Evolutionary conservation across 1,284 basidiomycete species (phyloP), one percentile per base, ranked within the genome.

Genomic region (Ganoderma multipileum): DNA sequence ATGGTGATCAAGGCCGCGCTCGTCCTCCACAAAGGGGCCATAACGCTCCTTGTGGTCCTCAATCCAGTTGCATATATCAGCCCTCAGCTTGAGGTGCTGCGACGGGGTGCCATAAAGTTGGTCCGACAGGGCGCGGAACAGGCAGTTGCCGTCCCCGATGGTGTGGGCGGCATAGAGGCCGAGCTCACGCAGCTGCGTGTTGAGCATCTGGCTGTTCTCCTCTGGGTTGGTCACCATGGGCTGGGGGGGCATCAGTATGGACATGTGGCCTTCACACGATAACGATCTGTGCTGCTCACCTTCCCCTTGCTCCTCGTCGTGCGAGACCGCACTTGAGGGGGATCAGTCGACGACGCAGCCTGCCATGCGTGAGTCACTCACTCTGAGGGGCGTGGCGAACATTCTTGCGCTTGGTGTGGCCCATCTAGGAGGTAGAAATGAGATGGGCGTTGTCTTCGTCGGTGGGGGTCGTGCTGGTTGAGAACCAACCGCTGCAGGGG

Each of bases 11-110:
- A 94, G 82, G 20, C 92, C 91, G 63, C 92, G 84, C 74, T 94
- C 94, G 75, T 95, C 93, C 77, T 97, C 95, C 47, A 96, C 93
- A 77, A 97, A 97, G 6, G 92, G 92, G 68, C 90, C 93, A 78
- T 96, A 97, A 36, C 91, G 87, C 58, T 89, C 84, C 60, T 89
- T 86, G 77, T 95, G 86, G 5, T 79, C 76, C 61, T 87, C 89
- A 63, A 97, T 91, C 87, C 93, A 95, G 75, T 94, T 89, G 79
- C 95, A 97, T 59, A 95, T 88, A 63, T 93, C 89, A 69, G 87
- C 81, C 18, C 95, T 86, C 28, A 97, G 84, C 67, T 88, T 85
- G 39, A 85, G 80, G 75, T 97, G 95, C 68, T 87, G 83, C 36
- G 87, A 85, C 12, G 91, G 89, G 2, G 90, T 86, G 67, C 96